These are phyloP conservation scores for Annulohypoxylon stygium DNA, from an alignment of 495 filamentous ascomycete genomes.

Conservation along the genomic window DNA sequence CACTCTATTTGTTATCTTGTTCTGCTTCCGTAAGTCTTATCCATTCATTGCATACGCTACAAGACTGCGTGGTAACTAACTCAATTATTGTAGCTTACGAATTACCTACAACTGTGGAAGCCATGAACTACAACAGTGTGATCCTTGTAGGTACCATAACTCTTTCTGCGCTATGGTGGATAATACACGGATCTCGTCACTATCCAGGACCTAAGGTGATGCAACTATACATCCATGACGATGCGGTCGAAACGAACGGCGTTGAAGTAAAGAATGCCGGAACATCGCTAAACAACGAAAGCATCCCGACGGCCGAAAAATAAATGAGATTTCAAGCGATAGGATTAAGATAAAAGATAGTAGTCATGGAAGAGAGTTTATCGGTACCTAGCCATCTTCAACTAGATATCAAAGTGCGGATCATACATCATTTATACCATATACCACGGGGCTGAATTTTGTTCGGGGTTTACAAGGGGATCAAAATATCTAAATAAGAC, in stretches of 20 bases:
- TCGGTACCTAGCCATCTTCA: neutral
- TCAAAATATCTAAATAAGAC: neutral
- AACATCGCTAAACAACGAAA: constrained; percentile 7
- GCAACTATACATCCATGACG: constrained; percentile 60
- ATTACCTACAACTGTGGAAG: constrained; percentile 65
- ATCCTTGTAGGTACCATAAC: constrained; percentile 70
- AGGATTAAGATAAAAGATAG: neutral
- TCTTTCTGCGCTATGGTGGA: constrained; percentile 72
- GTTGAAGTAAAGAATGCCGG: constrained; percentile 22
- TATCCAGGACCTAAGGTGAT: constrained; percentile 72
- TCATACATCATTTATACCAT: neutral
- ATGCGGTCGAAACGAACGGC: constrained; percentile 29
- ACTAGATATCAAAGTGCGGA: neutral
- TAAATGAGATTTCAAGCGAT: neutral
- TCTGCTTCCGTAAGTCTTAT: constrained; percentile 70
- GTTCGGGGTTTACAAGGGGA: neutral
- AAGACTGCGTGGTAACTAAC: constrained; percentile 14
- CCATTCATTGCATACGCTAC: neutral
- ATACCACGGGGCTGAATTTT: neutral
- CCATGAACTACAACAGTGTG: constrained; percentile 80
- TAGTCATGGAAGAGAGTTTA: neutral
- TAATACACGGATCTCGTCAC: constrained; percentile 67
- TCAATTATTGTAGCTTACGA: constrained; percentile 61
- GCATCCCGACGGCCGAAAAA: neutral
- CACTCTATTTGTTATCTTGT: constrained; percentile 76